phyloP scores from a whole-genome alignment of 2,329 filamentous ascomycete genomes.

The Plenodomus biglobosus region DNA sequence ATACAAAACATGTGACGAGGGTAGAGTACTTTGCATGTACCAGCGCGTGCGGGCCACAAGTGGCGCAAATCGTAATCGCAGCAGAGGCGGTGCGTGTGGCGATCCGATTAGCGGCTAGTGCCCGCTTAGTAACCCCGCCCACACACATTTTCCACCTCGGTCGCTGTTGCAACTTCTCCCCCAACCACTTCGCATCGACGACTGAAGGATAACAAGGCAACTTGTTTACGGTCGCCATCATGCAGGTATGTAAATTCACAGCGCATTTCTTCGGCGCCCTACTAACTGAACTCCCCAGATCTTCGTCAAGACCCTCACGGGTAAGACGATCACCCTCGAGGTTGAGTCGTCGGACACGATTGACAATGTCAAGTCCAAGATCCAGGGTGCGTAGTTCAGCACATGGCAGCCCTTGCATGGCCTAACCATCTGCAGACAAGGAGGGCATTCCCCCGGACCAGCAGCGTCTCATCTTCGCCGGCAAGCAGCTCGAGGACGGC shows the following conservation, averaged over 20 bases:
- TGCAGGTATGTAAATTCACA: conserved; percentile 53
- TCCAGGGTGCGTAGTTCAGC: conserved; percentile 58
- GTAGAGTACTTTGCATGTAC: too few species aligned
- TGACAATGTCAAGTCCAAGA: conserved; percentile 99
- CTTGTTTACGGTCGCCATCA: conserved; percentile 42
- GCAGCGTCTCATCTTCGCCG: conserved; percentile 99
- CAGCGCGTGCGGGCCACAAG: too few species aligned
- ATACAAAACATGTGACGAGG: too few species aligned
- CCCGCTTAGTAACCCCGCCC: conserved; percentile 24
- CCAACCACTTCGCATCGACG: conserved; percentile 46
- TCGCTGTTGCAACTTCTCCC: conserved; percentile 15
- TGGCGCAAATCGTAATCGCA: neutral
- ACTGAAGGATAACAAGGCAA: conserved; percentile 60
- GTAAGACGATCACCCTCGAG: conserved; percentile 99
- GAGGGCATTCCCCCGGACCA: conserved; percentile 99
- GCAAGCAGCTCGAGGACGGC: conserved; percentile 99
- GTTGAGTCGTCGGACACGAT: conserved; percentile 99
- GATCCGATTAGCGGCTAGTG: neutral
- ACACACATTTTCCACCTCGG: conserved; percentile 24
- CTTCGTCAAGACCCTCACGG: conserved; percentile 75
- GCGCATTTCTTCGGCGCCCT: neutral
- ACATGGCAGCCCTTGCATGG: neutral
- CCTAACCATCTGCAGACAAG: conserved; percentile 74
- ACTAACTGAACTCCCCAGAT: conserved; percentile 44
- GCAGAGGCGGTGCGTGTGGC: neutral